These are phyloP conservation scores for Thuidium tamariscinum DNA, from an alignment of 225 moss, liverwort and hornwort species.

Conservation along the genomic window DNA sequence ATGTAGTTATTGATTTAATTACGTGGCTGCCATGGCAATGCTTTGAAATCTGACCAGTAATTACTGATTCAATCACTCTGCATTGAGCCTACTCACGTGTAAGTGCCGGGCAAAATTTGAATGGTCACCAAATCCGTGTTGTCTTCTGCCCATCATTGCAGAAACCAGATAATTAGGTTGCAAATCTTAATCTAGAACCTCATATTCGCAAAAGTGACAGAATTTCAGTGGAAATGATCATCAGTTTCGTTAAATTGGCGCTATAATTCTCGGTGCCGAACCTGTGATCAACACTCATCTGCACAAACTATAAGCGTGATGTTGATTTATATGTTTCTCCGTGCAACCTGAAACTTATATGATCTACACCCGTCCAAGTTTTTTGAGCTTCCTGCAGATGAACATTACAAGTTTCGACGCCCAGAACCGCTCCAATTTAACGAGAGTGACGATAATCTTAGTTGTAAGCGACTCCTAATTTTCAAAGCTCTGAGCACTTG, in stretches of 20 bases:
- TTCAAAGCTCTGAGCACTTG: neutral
- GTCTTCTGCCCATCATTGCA: conserved; percentile 7
- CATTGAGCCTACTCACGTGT: conserved; percentile 21
- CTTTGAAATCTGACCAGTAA: neutral
- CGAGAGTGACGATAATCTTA: neutral
- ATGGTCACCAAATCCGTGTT: conserved; percentile 29
- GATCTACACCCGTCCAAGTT: neutral
- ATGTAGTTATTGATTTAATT: no score
- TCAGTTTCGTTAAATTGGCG: neutral
- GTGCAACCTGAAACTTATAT: neutral
- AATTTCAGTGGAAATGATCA: neutral
- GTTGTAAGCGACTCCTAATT: neutral
- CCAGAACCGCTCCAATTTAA: neutral
- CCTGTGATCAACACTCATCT: neutral
- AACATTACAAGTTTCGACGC: no score
- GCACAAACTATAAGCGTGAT: neutral
- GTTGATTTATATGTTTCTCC: neutral
- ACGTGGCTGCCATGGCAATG: neutral
- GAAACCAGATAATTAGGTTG: neutral
- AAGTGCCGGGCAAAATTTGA: conserved; percentile 23
- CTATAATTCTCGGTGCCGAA: neutral
- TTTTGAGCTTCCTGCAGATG: neutral
- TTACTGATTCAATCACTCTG: neutral
- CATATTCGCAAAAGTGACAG: neutral
- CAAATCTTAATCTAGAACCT: neutral